These are phyloP conservation scores for Hericium alpestre DNA, from an alignment of 768 basidiomycete genomes.

Conservation along the genomic window DNA sequence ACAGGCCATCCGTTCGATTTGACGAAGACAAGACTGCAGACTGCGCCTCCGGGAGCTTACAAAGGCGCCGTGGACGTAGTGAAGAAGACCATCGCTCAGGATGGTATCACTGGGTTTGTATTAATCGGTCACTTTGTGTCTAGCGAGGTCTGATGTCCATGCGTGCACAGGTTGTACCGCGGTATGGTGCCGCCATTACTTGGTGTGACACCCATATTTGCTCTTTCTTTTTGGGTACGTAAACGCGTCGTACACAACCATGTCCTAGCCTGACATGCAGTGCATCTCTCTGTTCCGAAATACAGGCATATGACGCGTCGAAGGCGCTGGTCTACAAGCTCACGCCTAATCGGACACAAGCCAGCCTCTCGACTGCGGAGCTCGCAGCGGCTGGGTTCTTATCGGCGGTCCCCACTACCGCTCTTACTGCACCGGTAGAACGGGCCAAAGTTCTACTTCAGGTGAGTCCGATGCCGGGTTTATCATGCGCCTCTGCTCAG, in stretches of 20 bases:
- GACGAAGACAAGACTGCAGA: conserved; percentile 93
- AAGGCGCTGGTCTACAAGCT: conserved; percentile 71
- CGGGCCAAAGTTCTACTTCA: conserved; percentile 94
- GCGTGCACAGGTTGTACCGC: conserved; percentile 60
- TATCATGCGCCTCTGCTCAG: neutral
- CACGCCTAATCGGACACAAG: conserved; percentile 68
- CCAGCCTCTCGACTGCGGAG: conserved; percentile 59
- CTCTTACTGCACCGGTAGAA: conserved; percentile 93
- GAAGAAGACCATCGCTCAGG: conserved; percentile 79
- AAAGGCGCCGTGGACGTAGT: conserved; percentile 91
- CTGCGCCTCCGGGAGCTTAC: conserved; percentile 80
- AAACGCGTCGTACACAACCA: neutral
- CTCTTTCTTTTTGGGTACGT: conserved; percentile 92
- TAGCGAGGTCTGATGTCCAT: neutral
- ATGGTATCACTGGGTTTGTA: conserved; percentile 77
- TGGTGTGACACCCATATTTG: conserved; percentile 96
- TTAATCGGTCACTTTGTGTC: neutral
- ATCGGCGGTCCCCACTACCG: conserved; percentile 84
- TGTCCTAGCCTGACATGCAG: neutral
- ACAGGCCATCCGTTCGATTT: conserved; percentile 95
- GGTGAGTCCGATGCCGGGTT: conserved; percentile 28
- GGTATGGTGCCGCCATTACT: conserved; percentile 89
- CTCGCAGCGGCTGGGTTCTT: conserved; percentile 90
- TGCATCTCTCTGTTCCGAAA: neutral
- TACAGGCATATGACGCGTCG: conserved; percentile 84